Conservation (phyloP, 768 basidiomycete species). For the Mycena metata region DNA sequence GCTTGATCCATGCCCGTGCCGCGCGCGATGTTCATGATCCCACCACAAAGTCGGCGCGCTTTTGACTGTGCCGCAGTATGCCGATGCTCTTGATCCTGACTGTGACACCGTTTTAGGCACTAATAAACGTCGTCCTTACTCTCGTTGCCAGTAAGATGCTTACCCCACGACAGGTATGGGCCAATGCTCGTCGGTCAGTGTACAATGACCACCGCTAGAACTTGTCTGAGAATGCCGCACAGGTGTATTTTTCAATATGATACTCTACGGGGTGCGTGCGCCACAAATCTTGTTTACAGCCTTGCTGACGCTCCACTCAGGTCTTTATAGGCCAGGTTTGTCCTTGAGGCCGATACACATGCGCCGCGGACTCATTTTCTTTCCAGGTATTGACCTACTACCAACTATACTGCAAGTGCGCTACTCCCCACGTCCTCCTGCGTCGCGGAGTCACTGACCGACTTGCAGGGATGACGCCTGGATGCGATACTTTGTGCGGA, state of each 20-base stretch:
- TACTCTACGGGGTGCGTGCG: slow-evolving; percentile 29
- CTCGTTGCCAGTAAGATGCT: background rate
- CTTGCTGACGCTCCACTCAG: background rate
- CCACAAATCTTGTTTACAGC: background rate
- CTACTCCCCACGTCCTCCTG: no score
- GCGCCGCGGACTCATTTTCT: background rate
- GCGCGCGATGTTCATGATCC: background rate
- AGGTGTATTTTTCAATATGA: slow-evolving; percentile 30
- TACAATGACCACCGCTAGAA: no score
- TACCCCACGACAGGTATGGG: background rate
- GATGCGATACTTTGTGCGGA: slow-evolving; percentile 23
- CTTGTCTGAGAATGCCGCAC: background rate
- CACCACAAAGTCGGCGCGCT: background rate
- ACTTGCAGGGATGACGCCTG: slow-evolving; percentile 7
- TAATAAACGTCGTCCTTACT: background rate
- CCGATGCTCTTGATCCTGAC: background rate
- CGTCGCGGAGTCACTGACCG: background rate
- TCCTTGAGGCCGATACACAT: no score
- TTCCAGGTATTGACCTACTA: slow-evolving; percentile 18
- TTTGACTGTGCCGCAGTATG: background rate
- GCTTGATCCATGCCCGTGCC: background rate
- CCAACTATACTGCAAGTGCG: slow-evolving; percentile 10
- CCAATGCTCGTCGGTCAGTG: slow-evolving; percentile 11
- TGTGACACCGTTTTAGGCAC: no score
- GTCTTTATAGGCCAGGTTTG: slow-evolving; percentile 11